A percentile compares a stretch with the other conserved stretches of the same genome.
These are phyloP conservation scores for Rutstroemia sp. DNA, from an alignment of 2,329 filamentous ascomycete genomes.

Conservation along the genomic window DNA sequence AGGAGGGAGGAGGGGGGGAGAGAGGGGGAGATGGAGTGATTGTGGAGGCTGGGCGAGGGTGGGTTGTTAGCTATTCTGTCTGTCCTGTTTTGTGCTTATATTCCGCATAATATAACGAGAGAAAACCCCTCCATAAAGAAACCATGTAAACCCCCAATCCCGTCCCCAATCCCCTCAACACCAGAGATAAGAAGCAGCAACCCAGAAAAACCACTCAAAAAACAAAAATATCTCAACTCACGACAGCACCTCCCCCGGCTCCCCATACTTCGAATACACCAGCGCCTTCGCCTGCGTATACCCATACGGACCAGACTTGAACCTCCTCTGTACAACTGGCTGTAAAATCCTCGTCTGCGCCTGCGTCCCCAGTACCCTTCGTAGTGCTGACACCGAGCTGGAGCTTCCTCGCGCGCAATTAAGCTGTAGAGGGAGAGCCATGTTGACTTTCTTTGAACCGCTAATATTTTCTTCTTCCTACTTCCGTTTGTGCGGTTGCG, in stretches of 20 bases:
- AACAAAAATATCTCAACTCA: constrained; percentile 29
- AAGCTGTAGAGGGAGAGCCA: too few species aligned
- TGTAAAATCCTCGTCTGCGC: constrained; percentile 15
- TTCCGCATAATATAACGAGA: too few species aligned
- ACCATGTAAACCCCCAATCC: neutral
- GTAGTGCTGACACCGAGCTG: too few species aligned
- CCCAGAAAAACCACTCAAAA: neutral
- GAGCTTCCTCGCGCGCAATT: too few species aligned
- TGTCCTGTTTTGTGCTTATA: neutral
- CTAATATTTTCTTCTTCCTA: too few species aligned
- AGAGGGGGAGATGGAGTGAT: constrained; percentile 68
- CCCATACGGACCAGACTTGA: constrained; percentile 56
- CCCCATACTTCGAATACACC: constrained; percentile 66
- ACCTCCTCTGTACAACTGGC: constrained; percentile 28
- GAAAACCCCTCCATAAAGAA: neutral
- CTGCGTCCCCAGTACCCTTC: neutral
- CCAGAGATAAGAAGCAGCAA: too few species aligned
- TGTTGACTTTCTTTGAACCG: too few species aligned
- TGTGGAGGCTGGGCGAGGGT: constrained; percentile 49
- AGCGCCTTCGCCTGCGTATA: constrained; percentile 83
- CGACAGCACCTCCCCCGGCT: constrained; percentile 64
- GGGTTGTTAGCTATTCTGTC: constrained; percentile 8
- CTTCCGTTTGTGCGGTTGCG: too few species aligned
- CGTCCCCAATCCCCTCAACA: too few species aligned
- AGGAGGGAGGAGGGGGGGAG: constrained; percentile 63